Conservation (phyloP, 805 yeast genomes). For the Metschnikowia picachoensis region DNA sequence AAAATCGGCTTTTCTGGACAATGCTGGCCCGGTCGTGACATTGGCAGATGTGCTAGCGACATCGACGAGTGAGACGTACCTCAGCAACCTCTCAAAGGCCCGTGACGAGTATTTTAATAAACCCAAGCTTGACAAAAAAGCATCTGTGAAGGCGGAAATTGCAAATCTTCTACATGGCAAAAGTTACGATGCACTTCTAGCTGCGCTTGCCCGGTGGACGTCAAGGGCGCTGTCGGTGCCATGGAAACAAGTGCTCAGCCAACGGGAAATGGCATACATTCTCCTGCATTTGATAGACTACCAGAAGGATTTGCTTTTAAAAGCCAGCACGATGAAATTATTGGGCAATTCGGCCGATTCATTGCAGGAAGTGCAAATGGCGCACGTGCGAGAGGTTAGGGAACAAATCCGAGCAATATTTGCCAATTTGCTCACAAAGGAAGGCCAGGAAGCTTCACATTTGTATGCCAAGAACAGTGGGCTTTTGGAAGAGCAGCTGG, state of each 20-base stretch:
- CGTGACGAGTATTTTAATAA: neutral
- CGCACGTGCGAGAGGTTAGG: slow-evolving; percentile 12
- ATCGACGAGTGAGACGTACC: neutral
- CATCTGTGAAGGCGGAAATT: slow-evolving; percentile 6
- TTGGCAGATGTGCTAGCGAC: neutral
- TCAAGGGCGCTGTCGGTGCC: slow-evolving; percentile 2
- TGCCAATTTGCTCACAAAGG: slow-evolving; percentile 11
- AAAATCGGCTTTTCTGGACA: neutral
- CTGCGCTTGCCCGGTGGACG: slow-evolving; percentile 11
- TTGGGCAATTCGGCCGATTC: neutral
- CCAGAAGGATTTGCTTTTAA: slow-evolving; percentile 11
- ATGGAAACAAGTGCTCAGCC: slow-evolving; percentile 13
- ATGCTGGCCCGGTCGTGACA: neutral
- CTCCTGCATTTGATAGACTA: slow-evolving; percentile 10
- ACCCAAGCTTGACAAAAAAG: neutral
- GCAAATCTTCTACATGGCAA: slow-evolving; percentile 6
- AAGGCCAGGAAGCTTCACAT: slow-evolving; percentile 3
- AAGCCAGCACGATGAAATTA: slow-evolving; percentile 8
- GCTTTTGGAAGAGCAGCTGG: neutral
- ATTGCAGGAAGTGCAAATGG: neutral
- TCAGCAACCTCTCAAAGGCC: neutral
- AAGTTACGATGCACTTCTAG: slow-evolving; percentile 8
- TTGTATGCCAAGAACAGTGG: slow-evolving; percentile 5
- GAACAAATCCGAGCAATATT: slow-evolving; percentile 15
- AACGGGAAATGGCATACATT: slow-evolving; percentile 13